A percentile compares a stretch with the other conserved stretches of the same genome.
Evolutionary conservation across 164 flowering plant species (phyloP).

Genomic region (Liquidambar formosana): DNA sequence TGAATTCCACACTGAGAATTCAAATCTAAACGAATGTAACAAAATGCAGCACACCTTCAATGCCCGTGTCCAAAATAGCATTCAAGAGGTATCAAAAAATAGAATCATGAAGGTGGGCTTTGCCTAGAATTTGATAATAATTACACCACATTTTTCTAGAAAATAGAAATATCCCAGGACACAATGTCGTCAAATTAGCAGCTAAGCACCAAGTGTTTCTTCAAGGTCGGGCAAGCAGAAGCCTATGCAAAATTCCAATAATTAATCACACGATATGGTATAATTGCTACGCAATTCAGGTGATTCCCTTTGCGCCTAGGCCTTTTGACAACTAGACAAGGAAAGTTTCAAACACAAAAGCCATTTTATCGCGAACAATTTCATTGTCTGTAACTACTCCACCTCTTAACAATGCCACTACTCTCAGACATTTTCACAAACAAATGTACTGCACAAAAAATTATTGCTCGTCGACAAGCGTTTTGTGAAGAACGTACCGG

Average conservation of each 20-base stretch:
- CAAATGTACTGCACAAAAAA: slow-evolving; percentile 3
- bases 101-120: not conserved
- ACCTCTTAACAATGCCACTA: not conserved
- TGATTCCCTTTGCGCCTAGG: not conserved
- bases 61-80: not conserved
- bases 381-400: too few relatives aligned
- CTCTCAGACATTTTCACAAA: slow-evolving; percentile 20
- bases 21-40: not conserved
- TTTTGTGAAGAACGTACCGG: not conserved
- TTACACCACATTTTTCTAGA: not conserved
- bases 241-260: not conserved
- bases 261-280: too few relatives aligned
- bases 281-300: too few relatives aligned
- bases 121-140: not conserved
- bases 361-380: too few relatives aligned
- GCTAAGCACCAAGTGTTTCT: too few relatives aligned
- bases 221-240: too few relatives aligned
- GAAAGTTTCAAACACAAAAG: too few relatives aligned
- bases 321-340: too few relatives aligned
- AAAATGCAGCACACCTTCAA: not conserved
- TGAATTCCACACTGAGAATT: not conserved
- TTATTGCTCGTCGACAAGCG: not conserved
- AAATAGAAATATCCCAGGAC: not conserved
- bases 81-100: not conserved
- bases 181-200: not conserved